phyloP scores from a whole-genome alignment of 768 basidiomycete species.

The Aureoboletus auriporus region DNA sequence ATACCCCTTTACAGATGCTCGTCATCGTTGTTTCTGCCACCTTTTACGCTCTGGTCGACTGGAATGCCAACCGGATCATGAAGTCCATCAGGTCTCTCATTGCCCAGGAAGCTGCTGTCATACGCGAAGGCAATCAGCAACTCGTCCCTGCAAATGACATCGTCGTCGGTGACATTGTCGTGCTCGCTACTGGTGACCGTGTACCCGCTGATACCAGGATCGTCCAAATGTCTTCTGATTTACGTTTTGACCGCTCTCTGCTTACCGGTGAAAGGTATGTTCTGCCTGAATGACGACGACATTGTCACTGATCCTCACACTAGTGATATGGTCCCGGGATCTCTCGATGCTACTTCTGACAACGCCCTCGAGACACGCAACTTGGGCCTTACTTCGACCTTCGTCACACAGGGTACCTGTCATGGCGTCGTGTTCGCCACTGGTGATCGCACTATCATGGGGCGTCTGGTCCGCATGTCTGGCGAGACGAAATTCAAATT shows the following conservation, averaged over 20 bases:
- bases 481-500: conserved; percentile 42
- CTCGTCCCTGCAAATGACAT: conserved; percentile 51
- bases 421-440: conserved; percentile 40
- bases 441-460: conserved; percentile 45
- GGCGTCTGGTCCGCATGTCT: conserved; percentile 53
- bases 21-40: conserved; percentile 40
- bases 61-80: conserved; percentile 47
- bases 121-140: conserved; percentile 46
- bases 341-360: conserved; percentile 44
- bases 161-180: conserved; percentile 54
- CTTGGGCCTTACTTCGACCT: conserved; percentile 45
- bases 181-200: conserved; percentile 51
- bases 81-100: conserved; percentile 56
- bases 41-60: conserved; percentile 51
- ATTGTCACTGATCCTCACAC: not conserved
- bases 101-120: conserved; percentile 53
- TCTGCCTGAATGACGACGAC: not conserved
- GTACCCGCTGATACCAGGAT: conserved; percentile 59
- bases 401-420: conserved; percentile 39
- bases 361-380: conserved; percentile 47
- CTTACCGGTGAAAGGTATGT: conserved; percentile 47
- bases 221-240: conserved; percentile 46
- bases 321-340: conserved; percentile 43
- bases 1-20: conserved; percentile 29
- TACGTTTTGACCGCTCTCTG: conserved; percentile 50